phyloP scores from a whole-genome alignment of 495 filamentous ascomycete genomes.

The Daldinia grandis region DNA sequence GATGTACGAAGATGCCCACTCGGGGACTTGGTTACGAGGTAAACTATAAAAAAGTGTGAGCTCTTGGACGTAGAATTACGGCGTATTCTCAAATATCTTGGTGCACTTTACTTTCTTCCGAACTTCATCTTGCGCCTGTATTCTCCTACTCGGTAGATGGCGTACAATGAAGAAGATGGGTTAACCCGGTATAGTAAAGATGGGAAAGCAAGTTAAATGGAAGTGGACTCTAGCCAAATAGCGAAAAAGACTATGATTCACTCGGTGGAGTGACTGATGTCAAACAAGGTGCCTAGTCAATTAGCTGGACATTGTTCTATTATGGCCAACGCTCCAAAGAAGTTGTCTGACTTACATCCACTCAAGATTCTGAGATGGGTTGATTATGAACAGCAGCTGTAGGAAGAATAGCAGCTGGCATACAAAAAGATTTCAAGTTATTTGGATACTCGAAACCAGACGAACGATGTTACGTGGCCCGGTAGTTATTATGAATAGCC shows the following conservation, averaged over 20 bases:
- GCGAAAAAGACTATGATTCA: neutral
- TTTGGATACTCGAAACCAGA: slow-evolving; percentile 12
- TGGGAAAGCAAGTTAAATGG: neutral
- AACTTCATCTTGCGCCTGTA: slow-evolving; percentile 73
- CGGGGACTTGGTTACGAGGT: slow-evolving; percentile 91
- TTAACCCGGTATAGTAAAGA: neutral
- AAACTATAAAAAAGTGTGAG: slow-evolving; percentile 63
- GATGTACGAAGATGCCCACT: slow-evolving; percentile 93
- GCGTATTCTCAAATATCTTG: neutral
- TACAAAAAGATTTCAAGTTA: slow-evolving; percentile 20
- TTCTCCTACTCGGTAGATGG: neutral
- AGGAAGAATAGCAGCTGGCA: neutral
- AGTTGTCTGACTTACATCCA: slow-evolving; percentile 6
- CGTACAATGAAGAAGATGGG: neutral
- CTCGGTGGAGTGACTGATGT: slow-evolving; percentile 4
- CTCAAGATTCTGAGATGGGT: neutral
- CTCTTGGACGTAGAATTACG: neutral
- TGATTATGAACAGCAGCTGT: neutral
- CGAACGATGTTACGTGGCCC: slow-evolving; percentile 20
- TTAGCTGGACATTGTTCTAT: slow-evolving; percentile 7
- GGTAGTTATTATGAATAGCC: slow-evolving; percentile 36
- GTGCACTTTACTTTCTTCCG: slow-evolving; percentile 66
- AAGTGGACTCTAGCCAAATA: neutral
- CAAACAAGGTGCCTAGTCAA: neutral
- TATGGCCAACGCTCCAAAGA: neutral